phyloP scores from a whole-genome alignment of 148 eudicot species.

The Rhododendron ferrugineum region DNA sequence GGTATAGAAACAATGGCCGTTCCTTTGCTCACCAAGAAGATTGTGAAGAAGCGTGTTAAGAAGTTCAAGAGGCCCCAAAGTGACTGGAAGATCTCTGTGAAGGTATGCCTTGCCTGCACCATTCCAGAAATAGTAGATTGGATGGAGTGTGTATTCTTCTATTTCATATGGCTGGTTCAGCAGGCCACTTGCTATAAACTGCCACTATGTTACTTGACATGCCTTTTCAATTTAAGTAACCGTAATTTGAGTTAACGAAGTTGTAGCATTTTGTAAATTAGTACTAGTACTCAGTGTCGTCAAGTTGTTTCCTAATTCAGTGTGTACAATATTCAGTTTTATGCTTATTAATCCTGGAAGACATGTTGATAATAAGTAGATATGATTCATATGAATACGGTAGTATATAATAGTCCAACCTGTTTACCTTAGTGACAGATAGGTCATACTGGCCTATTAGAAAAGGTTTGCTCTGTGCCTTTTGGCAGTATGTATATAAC shows the following conservation, averaged over 20 bases:
- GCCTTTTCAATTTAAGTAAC: not conserved
- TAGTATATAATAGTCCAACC: not conserved
- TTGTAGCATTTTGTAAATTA: not conserved
- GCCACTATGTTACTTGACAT: not conserved
- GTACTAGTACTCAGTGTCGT: not conserved
- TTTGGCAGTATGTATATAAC: not conserved
- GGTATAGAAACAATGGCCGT: conserved; percentile 35
- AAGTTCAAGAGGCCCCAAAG: conserved; percentile 49
- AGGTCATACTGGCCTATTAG: not conserved
- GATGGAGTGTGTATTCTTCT: not conserved
- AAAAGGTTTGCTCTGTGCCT: not conserved
- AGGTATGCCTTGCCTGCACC: conserved; percentile 21
- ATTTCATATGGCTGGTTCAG: not conserved
- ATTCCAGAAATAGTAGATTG: not conserved
- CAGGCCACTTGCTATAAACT: not conserved
- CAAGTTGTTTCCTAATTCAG: not conserved
- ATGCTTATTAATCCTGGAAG: not conserved
- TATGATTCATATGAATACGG: not conserved
- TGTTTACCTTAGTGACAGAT: not conserved
- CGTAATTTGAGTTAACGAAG: not conserved
- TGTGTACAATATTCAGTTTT: not conserved
- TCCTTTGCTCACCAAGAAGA: conserved; percentile 43
- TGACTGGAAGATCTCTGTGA: conserved; percentile 39
- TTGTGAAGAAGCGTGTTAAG: conserved; percentile 52
- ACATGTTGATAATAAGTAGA: not conserved